These are phyloP conservation scores for Dispira simplex DNA, from an alignment of 192 early-diverging fungal species.

Conservation along the genomic window DNA sequence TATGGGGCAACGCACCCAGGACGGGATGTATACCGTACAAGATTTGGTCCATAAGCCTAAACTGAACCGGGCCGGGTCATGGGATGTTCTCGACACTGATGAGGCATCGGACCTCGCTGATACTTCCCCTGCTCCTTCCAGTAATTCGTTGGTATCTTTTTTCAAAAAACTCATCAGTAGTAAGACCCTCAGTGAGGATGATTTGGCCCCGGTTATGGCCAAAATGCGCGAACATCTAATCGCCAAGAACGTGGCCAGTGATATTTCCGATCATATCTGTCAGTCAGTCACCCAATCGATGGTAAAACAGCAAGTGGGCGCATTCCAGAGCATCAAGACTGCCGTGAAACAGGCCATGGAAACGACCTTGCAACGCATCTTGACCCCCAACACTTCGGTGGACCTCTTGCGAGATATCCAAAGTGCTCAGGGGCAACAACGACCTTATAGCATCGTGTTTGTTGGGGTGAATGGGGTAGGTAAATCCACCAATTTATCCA, in stretches of 20 bases:
- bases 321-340: constrained; percentile 57
- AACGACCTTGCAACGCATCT: constrained; percentile 62
- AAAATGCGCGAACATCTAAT: constrained; percentile 88
- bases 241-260: constrained; percentile 84
- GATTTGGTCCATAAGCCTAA: constrained; percentile 27
- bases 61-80: constrained; percentile 13
- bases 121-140: constrained; percentile 17
- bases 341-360: constrained; percentile 72
- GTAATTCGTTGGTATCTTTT: constrained; percentile 38
- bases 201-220: constrained; percentile 61
- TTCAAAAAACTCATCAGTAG: constrained; percentile 57
- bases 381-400: constrained; percentile 78
- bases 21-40: constrained; percentile 62
- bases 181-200: constrained; percentile 49
- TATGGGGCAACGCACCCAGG: constrained; percentile 40
- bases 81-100: constrained; percentile 29
- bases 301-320: constrained; percentile 55
- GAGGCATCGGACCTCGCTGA: constrained; percentile 28
- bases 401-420: constrained; percentile 85
- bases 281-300: constrained; percentile 56
- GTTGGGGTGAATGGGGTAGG: constrained; percentile 95
- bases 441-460: constrained; percentile 84
- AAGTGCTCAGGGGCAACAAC: constrained; percentile 39
- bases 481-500: constrained; percentile 87
- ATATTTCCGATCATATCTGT: constrained; percentile 74